Conservation (phyloP, 225 moss, liverwort and hornwort species). For the Climacium dendroides region DNA sequence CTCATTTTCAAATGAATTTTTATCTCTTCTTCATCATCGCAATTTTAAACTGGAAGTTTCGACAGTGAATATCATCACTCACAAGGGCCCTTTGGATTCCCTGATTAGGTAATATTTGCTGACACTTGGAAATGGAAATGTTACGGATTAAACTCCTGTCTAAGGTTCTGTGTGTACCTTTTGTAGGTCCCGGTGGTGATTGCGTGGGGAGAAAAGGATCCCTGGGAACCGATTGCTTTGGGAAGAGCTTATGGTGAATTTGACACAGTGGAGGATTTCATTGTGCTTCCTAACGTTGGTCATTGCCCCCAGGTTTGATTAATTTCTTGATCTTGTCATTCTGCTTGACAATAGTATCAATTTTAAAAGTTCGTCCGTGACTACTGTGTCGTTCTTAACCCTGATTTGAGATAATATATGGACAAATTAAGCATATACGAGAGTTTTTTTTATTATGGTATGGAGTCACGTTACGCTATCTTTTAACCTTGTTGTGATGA, state of each 20-base stretch:
- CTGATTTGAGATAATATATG: background rate
- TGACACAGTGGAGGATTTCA: slow-evolving; percentile 65
- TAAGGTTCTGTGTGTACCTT: background rate
- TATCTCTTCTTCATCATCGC: background rate
- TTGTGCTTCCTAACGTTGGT: slow-evolving; percentile 65
- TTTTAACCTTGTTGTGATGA: background rate
- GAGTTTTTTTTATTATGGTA: background rate
- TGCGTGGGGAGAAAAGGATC: slow-evolving; percentile 86
- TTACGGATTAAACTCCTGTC: background rate
- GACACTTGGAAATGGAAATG: background rate
- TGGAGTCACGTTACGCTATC: background rate
- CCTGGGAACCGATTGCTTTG: slow-evolving; percentile 67
- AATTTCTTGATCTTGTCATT: background rate
- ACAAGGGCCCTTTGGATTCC: background rate
- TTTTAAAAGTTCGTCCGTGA: background rate
- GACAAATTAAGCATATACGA: background rate
- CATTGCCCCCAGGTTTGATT: slow-evolving; percentile 75
- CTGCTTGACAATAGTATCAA: background rate
- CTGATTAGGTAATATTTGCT: background rate
- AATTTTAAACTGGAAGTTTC: background rate
- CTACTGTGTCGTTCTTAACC: background rate
- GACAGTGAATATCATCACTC: background rate
- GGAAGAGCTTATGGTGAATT: slow-evolving; percentile 49
- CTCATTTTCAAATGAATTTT: background rate
- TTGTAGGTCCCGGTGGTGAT: slow-evolving; percentile 62